Evolutionary conservation across 306 rosid genomes (phyloP).

Genomic region (Aeschynomene evenia): DNA sequence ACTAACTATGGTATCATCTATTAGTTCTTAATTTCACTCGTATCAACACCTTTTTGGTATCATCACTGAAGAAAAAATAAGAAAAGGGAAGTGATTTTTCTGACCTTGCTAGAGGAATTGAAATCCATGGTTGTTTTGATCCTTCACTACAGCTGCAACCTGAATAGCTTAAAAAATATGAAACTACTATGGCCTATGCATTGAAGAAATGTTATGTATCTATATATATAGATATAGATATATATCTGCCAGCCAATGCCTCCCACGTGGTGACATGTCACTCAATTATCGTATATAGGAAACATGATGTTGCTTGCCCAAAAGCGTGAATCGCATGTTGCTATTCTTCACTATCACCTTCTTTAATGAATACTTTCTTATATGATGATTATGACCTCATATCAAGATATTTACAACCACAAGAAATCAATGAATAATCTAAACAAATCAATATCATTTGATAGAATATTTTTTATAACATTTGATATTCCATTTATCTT

Average conservation of each 20-base stretch:
- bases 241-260: not conserved
- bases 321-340: constrained; percentile 4
- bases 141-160: not conserved
- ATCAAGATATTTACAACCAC: not conserved
- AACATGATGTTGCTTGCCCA: not conserved
- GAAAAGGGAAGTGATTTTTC: constrained; percentile 15
- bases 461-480: not conserved
- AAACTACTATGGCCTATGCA: not conserved
- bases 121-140: constrained; percentile 49
- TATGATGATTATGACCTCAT: not conserved
- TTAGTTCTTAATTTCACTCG: too few species aligned
- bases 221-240: too few species aligned
- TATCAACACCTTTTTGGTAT: too few species aligned
- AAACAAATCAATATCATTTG: not conserved
- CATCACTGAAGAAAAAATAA: not conserved
- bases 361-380: not conserved
- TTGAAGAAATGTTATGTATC: not conserved
- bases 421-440: not conserved
- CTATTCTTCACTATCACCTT: not conserved
- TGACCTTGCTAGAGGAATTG: constrained; percentile 59
- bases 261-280: constrained; percentile 35
- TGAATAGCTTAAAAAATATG: not conserved
- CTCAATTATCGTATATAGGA: not conserved
- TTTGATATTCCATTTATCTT: not conserved
- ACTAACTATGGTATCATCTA: not conserved